These are phyloP conservation scores for Boletellus ananiceps DNA, from an alignment of 768 basidiomycete species.

Conservation along the genomic window DNA sequence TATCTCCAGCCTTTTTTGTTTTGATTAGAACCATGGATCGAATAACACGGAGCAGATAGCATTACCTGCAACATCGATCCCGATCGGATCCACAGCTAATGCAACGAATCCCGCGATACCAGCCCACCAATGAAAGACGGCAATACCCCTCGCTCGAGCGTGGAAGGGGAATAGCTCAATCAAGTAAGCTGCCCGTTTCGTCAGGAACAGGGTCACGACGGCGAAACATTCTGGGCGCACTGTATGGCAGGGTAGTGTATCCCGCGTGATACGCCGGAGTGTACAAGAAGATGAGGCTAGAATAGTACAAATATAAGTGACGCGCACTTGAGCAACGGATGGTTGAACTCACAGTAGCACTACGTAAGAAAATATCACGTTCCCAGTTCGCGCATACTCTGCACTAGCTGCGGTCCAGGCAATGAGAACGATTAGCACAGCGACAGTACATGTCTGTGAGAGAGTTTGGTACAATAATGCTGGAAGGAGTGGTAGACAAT, in stretches of 20 bases:
- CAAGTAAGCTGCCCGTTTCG: conserved; percentile 42
- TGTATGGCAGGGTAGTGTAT: conserved; percentile 2
- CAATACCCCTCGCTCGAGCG: conserved; percentile 54
- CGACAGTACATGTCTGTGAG: conserved; percentile 5
- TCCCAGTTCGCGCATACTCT: conserved; percentile 7
- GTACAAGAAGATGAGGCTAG: conserved; percentile 10
- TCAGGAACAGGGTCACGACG: too few relatives aligned
- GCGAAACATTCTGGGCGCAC: background rate
- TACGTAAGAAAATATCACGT: background rate
- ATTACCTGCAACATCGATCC: background rate
- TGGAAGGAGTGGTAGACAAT: too few relatives aligned
- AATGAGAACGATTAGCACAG: conserved; percentile 11
- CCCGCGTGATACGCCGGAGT: conserved; percentile 4
- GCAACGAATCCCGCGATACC: conserved; percentile 28
- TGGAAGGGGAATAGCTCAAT: conserved; percentile 64
- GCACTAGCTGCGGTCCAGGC: conserved; percentile 17
- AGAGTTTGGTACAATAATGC: background rate
- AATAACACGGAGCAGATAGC: background rate
- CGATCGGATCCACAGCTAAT: conserved; percentile 5
- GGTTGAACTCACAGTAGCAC: conserved; percentile 9
- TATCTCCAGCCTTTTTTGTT: conserved; percentile 11
- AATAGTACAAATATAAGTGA: background rate
- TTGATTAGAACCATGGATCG: background rate
- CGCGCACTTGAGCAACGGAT: background rate
- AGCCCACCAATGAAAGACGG: conserved; percentile 57